Evolutionary conservation across 768 basidiomycete genomes (phyloP).

Genomic region (Pleurotus platypus): DNA sequence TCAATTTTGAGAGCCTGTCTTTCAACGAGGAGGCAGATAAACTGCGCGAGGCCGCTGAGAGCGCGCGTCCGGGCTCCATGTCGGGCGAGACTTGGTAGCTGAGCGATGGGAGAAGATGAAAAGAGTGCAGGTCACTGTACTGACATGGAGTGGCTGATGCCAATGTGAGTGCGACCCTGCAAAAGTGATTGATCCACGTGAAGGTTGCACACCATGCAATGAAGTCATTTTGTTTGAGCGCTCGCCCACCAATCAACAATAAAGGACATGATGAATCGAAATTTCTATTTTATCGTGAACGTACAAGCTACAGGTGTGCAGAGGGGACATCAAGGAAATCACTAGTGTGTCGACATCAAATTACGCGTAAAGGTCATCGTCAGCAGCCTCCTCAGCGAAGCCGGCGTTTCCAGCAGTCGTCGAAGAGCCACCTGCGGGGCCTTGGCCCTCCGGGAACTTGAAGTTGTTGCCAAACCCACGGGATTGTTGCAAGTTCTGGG

Average conservation of each 20-base stretch:
- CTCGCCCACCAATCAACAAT: not conserved
- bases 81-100: constrained; percentile 2
- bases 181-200: not conserved
- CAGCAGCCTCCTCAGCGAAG: constrained; percentile 81
- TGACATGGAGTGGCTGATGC: not conserved
- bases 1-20: constrained; percentile 58
- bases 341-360: constrained; percentile 10
- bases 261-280: not conserved
- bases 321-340: not conserved
- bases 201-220: not conserved
- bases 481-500: constrained; percentile 83
- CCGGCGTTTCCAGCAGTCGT: constrained; percentile 58
- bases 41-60: constrained; percentile 40
- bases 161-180: not conserved
- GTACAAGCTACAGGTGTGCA: constrained; percentile 1
- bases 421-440: constrained; percentile 36
- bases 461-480: constrained; percentile 93
- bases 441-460: constrained; percentile 90
- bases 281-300: not conserved
- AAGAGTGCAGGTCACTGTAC: not conserved
- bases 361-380: constrained; percentile 91
- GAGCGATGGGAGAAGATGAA: not conserved
- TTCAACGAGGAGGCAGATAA: constrained; percentile 62
- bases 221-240: not conserved
- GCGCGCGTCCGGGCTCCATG: constrained; percentile 21